phyloP scores from a whole-genome alignment of 2,329 filamentous ascomycete genomes.

The Claviceps fusiformis region DNA sequence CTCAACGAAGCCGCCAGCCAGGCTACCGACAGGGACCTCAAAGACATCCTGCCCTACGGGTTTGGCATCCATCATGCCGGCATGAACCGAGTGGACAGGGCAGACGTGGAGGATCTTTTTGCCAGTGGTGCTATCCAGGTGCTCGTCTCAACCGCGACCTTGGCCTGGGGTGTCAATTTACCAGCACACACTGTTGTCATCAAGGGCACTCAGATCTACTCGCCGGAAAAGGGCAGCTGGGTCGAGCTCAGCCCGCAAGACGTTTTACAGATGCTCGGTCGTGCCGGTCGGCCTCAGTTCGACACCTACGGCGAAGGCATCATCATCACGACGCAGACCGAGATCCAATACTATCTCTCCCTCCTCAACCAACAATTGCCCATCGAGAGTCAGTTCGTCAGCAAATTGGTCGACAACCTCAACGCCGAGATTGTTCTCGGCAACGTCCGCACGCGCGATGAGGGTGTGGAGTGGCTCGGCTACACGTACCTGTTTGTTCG shows the following conservation, averaged over 20 bases:
- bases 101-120: conserved; percentile 89
- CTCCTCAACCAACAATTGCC: conserved; percentile 93
- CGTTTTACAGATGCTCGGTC: conserved; percentile 95
- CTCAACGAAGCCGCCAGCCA: conserved; percentile 71
- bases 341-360: conserved; percentile 95
- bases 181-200: conserved; percentile 97
- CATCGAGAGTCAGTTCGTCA: conserved; percentile 92
- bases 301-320: conserved; percentile 98
- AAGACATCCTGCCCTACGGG: conserved; percentile 88
- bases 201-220: conserved; percentile 96
- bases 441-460: conserved; percentile 80
- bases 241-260: conserved; percentile 95
- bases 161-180: conserved; percentile 97
- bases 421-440: conserved; percentile 94
- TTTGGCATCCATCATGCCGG: conserved; percentile 98
- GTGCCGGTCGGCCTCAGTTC: conserved; percentile 90
- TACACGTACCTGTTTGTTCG: conserved; percentile 97
- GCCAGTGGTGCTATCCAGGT: conserved; percentile 85
- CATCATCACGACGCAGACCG: conserved; percentile 88
- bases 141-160: conserved; percentile 90
- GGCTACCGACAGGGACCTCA: conserved; percentile 75
- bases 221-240: conserved; percentile 96
- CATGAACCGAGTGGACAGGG: conserved; percentile 90
- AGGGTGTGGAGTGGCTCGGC: conserved; percentile 97
- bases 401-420: conserved; percentile 84